phyloP scores from a whole-genome alignment of 2,329 filamentous ascomycete species.

The Penicillium sp. region DNA sequence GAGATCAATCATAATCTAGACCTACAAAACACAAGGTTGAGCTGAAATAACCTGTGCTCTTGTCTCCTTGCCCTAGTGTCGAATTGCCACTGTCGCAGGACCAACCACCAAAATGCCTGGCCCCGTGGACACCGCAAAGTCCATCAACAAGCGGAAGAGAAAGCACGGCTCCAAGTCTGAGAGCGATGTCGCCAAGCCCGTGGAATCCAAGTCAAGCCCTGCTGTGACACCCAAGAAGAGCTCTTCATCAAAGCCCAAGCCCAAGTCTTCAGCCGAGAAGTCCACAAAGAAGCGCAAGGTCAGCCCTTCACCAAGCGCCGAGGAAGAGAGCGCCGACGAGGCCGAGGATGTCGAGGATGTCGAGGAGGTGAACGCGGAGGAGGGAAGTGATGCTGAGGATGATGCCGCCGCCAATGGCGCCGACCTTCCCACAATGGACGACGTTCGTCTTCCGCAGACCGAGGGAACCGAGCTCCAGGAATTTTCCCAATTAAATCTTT shows the following conservation, averaged over 20 bases:
- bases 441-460: conserved; percentile 60
- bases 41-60: conserved; percentile 8
- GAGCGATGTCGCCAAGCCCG: conserved; percentile 28
- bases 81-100: conserved; percentile 8
- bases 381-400: conserved; percentile 30
- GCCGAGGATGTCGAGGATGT: conserved; percentile 23
- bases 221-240: conserved; percentile 22
- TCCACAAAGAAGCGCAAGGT: conserved; percentile 42
- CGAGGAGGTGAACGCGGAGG: conserved; percentile 34
- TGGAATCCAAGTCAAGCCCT: conserved; percentile 24
- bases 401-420: conserved; percentile 26
- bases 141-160: conserved; percentile 49
- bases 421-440: conserved; percentile 54
- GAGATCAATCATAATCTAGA: conserved; percentile 21
- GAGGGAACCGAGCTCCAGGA: conserved; percentile 62
- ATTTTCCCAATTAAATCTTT: conserved; percentile 81
- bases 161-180: conserved; percentile 38
- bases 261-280: conserved; percentile 28
- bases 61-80: conserved; percentile 10
- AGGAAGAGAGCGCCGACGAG: conserved; percentile 32
- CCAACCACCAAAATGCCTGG: conserved; percentile 32
- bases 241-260: conserved; percentile 21
- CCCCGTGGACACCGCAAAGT: conserved; percentile 40
- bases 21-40: conserved; percentile 27
- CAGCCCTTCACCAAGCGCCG: conserved; percentile 38